These are phyloP conservation scores for Acacia confusa DNA, from an alignment of 306 rosid genomes.

Conservation along the genomic window DNA sequence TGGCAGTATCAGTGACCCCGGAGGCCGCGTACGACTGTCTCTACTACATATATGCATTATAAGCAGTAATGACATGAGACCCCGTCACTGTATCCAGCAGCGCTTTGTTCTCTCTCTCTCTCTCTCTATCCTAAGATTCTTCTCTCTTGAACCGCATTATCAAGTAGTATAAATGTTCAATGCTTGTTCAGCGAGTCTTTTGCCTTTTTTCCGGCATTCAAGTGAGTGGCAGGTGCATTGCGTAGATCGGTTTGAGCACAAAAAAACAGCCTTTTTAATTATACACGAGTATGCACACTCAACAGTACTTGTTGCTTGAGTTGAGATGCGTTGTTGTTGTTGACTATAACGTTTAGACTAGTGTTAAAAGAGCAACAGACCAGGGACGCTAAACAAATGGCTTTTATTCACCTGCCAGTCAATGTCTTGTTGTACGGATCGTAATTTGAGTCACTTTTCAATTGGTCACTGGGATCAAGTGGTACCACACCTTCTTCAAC, in stretches of 20 bases:
- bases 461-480: constrained; percentile 20
- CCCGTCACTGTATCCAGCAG: neutral
- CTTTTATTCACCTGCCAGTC: constrained; percentile 31
- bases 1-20: neutral
- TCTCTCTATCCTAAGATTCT: too few relatives aligned
- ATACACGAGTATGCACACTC: neutral
- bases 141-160: too few relatives aligned
- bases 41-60: neutral
- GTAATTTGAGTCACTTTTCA: constrained; percentile 15
- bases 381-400: constrained; percentile 33
- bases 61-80: too few relatives aligned
- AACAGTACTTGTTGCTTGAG: neutral
- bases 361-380: constrained; percentile 35
- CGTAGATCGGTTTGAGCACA: neutral
- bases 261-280: neutral
- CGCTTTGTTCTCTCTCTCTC: neutral
- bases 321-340: neutral
- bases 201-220: neutral
- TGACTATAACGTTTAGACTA: constrained; percentile 34
- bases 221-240: constrained; percentile 11
- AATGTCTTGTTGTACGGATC: constrained; percentile 44
- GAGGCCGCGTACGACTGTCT: neutral
- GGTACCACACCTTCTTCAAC: constrained; percentile 18
- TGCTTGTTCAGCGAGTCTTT: neutral
- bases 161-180: neutral